Conservation (phyloP, 176 grass and related monocot genomes). For the Avena insularis region DNA sequence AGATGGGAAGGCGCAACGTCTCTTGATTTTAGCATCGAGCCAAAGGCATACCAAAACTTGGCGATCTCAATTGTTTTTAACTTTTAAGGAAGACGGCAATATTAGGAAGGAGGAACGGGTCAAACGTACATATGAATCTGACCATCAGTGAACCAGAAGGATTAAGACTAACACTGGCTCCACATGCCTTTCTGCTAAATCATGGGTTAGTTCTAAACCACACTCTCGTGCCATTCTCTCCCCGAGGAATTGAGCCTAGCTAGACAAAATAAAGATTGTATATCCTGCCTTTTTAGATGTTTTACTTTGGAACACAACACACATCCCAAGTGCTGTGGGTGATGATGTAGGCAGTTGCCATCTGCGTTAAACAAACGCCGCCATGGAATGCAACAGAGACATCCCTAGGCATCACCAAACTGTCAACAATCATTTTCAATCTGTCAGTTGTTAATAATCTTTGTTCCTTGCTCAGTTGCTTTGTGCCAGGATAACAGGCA, state of each 20-base stretch:
- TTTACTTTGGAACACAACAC: background rate
- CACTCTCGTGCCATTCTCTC: conserved; percentile 7
- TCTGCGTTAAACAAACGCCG: conserved; percentile 35
- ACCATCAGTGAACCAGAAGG: conserved; percentile 18
- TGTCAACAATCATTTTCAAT: conserved; percentile 45
- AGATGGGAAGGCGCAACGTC: too few relatives aligned
- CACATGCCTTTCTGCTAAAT: conserved; percentile 46
- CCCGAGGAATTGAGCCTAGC: background rate
- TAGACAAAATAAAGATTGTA: background rate
- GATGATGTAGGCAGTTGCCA: conserved; percentile 8
- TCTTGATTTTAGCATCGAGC: too few relatives aligned
- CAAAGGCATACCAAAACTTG: too few relatives aligned
- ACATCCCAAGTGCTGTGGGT: conserved; percentile 12
- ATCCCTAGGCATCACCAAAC: conserved; percentile 39
- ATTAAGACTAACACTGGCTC: conserved; percentile 14
- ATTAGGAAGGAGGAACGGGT: conserved; percentile 7
- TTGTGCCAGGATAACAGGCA: conserved; percentile 41
- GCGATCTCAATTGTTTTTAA: too few relatives aligned
- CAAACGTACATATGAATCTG: conserved; percentile 6
- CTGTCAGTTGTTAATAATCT: conserved; percentile 48
- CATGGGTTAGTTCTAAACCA: conserved; percentile 1
- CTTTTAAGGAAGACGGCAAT: background rate
- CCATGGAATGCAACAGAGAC: conserved; percentile 46
- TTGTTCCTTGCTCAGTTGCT: conserved; percentile 40
- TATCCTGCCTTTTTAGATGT: background rate